phyloP scores from a whole-genome alignment of 2,329 filamentous ascomycete genomes.

The Beauveria rudraprayagi region DNA sequence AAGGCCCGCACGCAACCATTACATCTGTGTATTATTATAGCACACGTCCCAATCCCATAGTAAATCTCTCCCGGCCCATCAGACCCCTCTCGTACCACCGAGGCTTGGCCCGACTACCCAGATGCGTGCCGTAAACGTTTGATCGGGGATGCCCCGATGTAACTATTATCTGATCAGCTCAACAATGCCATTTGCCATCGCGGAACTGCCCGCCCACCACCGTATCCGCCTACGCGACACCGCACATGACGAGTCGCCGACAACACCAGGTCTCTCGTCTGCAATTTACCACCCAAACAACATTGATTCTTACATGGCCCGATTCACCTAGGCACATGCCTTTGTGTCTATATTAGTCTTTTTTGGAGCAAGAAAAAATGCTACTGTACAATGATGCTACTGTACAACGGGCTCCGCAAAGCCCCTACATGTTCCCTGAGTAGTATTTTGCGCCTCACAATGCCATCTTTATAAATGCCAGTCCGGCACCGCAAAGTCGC shows the following conservation, averaged over 20 bases:
- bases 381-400: background rate
- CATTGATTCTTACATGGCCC: background rate
- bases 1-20: too few relatives aligned
- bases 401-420: background rate
- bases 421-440: background rate
- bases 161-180: slow-evolving; percentile 1
- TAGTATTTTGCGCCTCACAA: background rate
- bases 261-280: too few relatives aligned
- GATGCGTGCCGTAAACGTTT: too few relatives aligned
- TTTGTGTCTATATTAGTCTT: background rate
- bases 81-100: background rate
- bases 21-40: too few relatives aligned
- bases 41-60: too few relatives aligned
- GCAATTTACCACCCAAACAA: background rate
- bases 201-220: too few relatives aligned
- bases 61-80: too few relatives aligned
- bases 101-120: background rate
- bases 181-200: background rate
- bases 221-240: too few relatives aligned
- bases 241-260: too few relatives aligned
- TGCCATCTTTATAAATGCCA: slow-evolving; percentile 28
- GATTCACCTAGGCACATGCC: background rate
- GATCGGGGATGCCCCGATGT: too few relatives aligned
- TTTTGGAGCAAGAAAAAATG: background rate
- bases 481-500: slow-evolving; percentile 33